phyloP scores from a whole-genome alignment of 352 stramenopile genomes.

The Phytophthora pluvialis region DNA sequence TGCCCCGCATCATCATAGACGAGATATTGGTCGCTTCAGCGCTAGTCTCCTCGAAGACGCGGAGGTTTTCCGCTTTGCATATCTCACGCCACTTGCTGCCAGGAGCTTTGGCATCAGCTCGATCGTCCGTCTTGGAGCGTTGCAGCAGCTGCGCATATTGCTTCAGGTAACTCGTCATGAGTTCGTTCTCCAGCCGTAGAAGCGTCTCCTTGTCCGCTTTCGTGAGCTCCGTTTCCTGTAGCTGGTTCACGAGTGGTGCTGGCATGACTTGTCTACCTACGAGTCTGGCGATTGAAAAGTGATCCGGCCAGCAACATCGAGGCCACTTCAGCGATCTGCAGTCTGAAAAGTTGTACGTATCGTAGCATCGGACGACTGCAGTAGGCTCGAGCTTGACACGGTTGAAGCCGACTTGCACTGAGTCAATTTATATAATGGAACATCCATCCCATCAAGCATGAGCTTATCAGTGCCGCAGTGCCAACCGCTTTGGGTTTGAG shows the following conservation, averaged over 20 bases:
- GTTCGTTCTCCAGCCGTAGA: constrained; percentile 24
- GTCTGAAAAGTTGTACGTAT: too few species aligned
- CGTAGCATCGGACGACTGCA: too few species aligned
- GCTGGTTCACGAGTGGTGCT: constrained; percentile 12
- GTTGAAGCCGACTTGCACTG: too few species aligned
- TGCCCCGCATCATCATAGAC: constrained; percentile 35
- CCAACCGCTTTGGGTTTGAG: too few species aligned
- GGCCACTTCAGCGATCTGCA: too few species aligned
- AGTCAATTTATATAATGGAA: too few species aligned
- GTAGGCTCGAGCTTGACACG: too few species aligned
- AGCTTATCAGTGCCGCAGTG: too few species aligned
- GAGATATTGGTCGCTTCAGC: constrained; percentile 12
- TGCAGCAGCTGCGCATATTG: constrained; percentile 29
- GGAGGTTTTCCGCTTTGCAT: constrained; percentile 30
- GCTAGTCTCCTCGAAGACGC: constrained; percentile 36
- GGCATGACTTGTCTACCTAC: constrained; percentile 10
- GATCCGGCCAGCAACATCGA: not conserved
- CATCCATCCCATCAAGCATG: too few species aligned
- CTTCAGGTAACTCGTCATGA: constrained; percentile 29
- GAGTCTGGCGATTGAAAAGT: constrained; percentile 9
- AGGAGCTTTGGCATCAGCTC: not conserved
- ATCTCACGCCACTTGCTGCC: constrained; percentile 36
- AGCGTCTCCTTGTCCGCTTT: constrained; percentile 25
- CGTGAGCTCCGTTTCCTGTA: constrained; percentile 26
- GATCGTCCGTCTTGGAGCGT: constrained; percentile 14